A percentile compares a stretch with the other conserved stretches of the same genome.
Evolutionary conservation across 352 stramenopile species (phyloP).

Genomic region (Hyphochytrium catenoides): DNA sequence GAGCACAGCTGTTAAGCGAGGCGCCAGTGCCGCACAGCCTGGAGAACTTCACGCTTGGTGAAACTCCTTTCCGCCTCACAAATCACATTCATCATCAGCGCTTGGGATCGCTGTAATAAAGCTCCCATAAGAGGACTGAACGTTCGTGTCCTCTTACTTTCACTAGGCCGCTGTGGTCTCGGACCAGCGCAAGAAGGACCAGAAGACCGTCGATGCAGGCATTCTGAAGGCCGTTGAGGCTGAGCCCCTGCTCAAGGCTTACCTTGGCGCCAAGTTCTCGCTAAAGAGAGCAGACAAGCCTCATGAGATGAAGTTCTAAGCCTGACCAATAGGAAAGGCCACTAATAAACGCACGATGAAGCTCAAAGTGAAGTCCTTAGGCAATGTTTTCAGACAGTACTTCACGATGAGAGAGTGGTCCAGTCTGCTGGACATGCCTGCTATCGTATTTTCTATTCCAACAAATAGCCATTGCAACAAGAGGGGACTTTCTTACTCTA

Average conservation of each 20-base stretch:
- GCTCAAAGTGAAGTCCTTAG: too few species aligned
- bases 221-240: constrained; percentile 57
- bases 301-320: constrained; percentile 99
- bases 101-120: constrained; percentile 70
- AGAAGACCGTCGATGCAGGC: constrained; percentile 89
- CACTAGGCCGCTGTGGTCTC: constrained; percentile 65
- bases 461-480: too few species aligned
- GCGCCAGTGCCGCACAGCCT: not conserved
- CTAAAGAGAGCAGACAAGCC: constrained; percentile 89
- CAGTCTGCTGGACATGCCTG: too few species aligned
- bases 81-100: constrained; percentile 38
- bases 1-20: too few species aligned
- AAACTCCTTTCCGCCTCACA: too few species aligned
- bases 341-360: constrained; percentile 7
- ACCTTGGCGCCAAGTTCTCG: constrained; percentile 95
- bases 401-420: too few species aligned
- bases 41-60: too few species aligned
- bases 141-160: not conserved
- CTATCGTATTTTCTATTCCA: too few species aligned
- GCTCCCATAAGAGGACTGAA: constrained; percentile 26
- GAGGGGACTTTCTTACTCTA: too few species aligned
- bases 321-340: not conserved
- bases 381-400: too few species aligned
- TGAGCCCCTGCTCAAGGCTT: constrained; percentile 86
- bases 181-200: constrained; percentile 93